Conservation (phyloP, 805 yeast genomes). For the Teunomyces barrocoloradensis region DNA sequence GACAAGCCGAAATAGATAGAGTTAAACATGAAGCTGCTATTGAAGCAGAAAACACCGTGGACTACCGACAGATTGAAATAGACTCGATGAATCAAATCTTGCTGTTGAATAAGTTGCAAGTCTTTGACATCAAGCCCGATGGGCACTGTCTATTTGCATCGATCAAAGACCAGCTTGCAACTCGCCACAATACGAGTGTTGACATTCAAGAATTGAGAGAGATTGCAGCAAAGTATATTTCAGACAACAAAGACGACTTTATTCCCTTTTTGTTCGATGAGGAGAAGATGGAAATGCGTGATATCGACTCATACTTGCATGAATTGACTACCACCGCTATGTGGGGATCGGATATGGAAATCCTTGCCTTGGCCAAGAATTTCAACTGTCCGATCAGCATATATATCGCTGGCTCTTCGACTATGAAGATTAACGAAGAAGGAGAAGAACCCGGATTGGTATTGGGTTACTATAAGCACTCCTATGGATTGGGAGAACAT, state of each 20-base stretch:
- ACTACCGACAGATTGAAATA: slow-evolving; percentile 68
- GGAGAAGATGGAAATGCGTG: slow-evolving; percentile 57
- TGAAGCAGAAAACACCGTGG: slow-evolving; percentile 68
- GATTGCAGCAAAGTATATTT: slow-evolving; percentile 65
- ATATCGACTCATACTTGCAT: slow-evolving; percentile 64
- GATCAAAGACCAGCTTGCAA: slow-evolving; percentile 68
- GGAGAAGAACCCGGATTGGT: slow-evolving; percentile 53
- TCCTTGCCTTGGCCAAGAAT: slow-evolving; percentile 73
- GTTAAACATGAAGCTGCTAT: slow-evolving; percentile 63
- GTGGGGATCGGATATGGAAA: slow-evolving; percentile 97
- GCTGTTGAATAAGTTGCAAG: slow-evolving; percentile 43
- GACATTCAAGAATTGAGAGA: slow-evolving; percentile 57
- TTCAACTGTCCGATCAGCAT: slow-evolving; percentile 73
- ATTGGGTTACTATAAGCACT: slow-evolving; percentile 79
- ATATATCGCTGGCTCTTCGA: slow-evolving; percentile 72
- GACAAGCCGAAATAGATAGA: slow-evolving; percentile 66
- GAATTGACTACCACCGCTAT: slow-evolving; percentile 74
- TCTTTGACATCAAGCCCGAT: slow-evolving; percentile 79
- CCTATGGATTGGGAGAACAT: slow-evolving; percentile 91
- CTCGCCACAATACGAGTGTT: slow-evolving; percentile 43
- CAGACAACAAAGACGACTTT: slow-evolving; percentile 63
- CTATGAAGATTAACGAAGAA: slow-evolving; percentile 59
- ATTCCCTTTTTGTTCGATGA: slow-evolving; percentile 85
- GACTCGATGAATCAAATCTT: slow-evolving; percentile 61
- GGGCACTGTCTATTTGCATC: slow-evolving; percentile 94